Evolutionary conservation across 805 yeast species (phyloP), one percentile per base, ranked within the genome.

Genomic region (Saccharomycopsis fibuligera): DNA sequence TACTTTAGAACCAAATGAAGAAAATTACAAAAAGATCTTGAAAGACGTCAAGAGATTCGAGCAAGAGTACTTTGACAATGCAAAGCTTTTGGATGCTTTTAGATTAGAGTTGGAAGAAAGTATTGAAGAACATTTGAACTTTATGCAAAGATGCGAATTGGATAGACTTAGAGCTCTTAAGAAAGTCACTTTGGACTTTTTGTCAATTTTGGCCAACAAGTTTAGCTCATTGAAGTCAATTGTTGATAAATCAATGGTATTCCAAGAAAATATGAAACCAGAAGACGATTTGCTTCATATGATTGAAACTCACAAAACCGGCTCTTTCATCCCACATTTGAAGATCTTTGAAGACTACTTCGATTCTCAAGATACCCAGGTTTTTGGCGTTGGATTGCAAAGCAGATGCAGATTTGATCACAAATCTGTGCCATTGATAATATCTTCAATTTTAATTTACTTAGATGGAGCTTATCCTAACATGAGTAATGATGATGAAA

Each of bases 91-190:
- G 54, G 96, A 87, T 59, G 69, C 71, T 39, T 63, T 76, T 12
- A 72, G 95, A 50, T 83, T 93, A 62, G 79, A 78, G 41, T 70
- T 86, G 41, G 96, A 88, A 62, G 91, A 84, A 58, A 61, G 75
- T 30, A 70, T 83, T 49, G 74, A 83, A 62, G 90, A 83, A 56
- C 90, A 85, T 59, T 68, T 83, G 44, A 65, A 80, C 21, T 86
- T 83, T 61, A 79, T 87, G 86, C 91, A 86, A 61, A 76, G 81
- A 57, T 86, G 93, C 66, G 96, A 87, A 65, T 63, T 76, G 31
- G 95, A 87, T 64, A 74, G 96, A 54, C 68, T 85, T 51, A 73
- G 74, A 54, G 93, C 93, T 0, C 67, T 87, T 53, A 86, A 86
- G 62, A 82, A 84, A 51, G 90, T 81, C 1, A 75, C 84, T 9